These are phyloP conservation scores for Boletus smithii DNA, from an alignment of 1,284 basidiomycete species.

Conservation along the genomic window DNA sequence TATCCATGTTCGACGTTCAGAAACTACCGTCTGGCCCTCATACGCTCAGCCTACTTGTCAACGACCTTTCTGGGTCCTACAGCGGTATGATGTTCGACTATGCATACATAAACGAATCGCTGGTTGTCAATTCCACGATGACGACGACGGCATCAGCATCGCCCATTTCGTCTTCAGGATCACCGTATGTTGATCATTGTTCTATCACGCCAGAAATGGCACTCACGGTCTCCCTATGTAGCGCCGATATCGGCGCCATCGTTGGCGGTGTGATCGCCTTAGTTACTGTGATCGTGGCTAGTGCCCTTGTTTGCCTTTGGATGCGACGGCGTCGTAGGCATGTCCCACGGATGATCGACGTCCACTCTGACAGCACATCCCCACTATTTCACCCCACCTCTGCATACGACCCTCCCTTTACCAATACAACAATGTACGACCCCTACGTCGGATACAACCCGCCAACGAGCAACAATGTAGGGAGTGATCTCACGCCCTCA, in stretches of 20 bases:
- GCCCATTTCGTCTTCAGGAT: background rate
- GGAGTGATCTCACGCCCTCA: background rate
- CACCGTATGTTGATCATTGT: conserved; percentile 11
- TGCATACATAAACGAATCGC: conserved; percentile 21
- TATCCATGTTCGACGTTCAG: conserved; percentile 25
- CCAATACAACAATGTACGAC: background rate
- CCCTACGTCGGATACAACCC: background rate
- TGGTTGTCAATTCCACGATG: conserved; percentile 6
- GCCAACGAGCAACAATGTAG: background rate
- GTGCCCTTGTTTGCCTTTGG: conserved; percentile 12
- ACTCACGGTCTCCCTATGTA: conserved; percentile 2
- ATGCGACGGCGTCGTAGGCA: conserved; percentile 8
- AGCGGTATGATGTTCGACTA: conserved; percentile 30
- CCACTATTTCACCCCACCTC: background rate
- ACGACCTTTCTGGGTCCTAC: conserved; percentile 18
- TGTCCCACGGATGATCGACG: conserved; percentile 6
- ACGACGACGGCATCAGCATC: background rate
- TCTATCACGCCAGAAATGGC: background rate
- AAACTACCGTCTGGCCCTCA: conserved; percentile 16
- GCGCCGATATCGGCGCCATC: conserved; percentile 10
- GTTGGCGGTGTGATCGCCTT: conserved; percentile 14
- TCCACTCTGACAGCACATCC: background rate
- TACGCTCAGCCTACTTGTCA: conserved; percentile 13
- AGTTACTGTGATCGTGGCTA: conserved; percentile 6
- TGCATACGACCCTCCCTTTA: background rate